Base-by-base conservation (phyloP, 1,284 basidiomycete genomes). In the Heliocybe sulcata region DNA sequence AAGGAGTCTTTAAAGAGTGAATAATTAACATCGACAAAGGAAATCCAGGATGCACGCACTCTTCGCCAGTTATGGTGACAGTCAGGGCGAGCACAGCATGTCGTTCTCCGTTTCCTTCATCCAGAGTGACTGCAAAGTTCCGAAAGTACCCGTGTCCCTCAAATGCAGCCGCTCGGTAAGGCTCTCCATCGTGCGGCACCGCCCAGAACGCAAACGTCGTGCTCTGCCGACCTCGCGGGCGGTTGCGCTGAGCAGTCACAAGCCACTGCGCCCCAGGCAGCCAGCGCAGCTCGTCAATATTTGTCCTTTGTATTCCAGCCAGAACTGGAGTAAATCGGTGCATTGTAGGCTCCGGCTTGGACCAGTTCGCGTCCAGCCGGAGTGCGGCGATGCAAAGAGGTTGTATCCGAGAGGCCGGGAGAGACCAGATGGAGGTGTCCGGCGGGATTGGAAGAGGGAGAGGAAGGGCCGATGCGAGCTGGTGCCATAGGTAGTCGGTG, bases 281-380 rank as follows among this genome's bases (percentile, higher is more conserved):
- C 51, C 77, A 69, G 55, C 76, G 73, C 67, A 79, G 74, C 50
- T 74, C 69, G 25, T 69, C 67, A 50, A 76, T 69, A 23, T 63
- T 59, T 2, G 51, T 35, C 16, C 61, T 62, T 19, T 70, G 69
- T 35, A 67, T 70, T 38, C 67, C 67, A 45, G 69, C 63, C 2
- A 66, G 59, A 52, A 80, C 68, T 29, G 68, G 65, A 19, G 63
- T 67, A 26, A 75, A 64, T 35, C 66, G 60, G 51, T 64, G 67
- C 51, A 79, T 68, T 23, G 58, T 61, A 1, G 76, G 66, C 11
- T 60, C 61, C 12, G 65, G 63, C 49, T 67, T 65, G 49, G 67
- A 64, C 82, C 81, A 84, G 58, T 78, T 82, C 42, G 62, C 67
- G 48, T 84, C 78, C 22, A 84, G 67, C 26, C 69, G 74, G 55